phyloP scores from a whole-genome alignment of 352 stramenopile genomes.

The Hyaloperonospora arabidopsidis region DNA sequence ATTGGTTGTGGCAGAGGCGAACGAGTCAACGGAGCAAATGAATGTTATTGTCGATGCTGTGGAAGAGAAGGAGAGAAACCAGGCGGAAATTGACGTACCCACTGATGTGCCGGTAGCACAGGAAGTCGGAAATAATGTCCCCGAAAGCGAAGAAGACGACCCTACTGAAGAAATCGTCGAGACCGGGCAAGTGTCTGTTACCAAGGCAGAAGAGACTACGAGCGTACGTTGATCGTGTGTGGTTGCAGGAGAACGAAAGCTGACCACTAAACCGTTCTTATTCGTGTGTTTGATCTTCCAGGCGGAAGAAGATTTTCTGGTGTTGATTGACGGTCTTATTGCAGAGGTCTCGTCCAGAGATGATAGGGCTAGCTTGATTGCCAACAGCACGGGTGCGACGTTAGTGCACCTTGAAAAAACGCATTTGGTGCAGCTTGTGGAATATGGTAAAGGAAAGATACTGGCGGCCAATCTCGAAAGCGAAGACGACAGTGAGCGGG shows the following conservation, averaged over 20 bases:
- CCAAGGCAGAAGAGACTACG: slow-evolving; percentile 2
- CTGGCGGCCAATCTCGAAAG: slow-evolving; percentile 24
- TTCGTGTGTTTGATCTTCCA: slow-evolving; percentile 5
- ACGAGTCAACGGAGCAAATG: slow-evolving; percentile 5
- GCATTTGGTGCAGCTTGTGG: slow-evolving; percentile 50
- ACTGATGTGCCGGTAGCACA: neutral
- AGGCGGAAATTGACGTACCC: slow-evolving; percentile 13
- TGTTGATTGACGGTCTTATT: slow-evolving; percentile 51
- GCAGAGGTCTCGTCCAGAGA: slow-evolving; percentile 49
- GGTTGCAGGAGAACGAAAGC: neutral
- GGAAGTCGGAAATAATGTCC: neutral
- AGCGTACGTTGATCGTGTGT: slow-evolving; percentile 20
- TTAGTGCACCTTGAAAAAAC: slow-evolving; percentile 72
- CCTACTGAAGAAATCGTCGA: neutral
- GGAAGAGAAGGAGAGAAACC: slow-evolving; percentile 24
- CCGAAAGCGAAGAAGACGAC: slow-evolving; percentile 2
- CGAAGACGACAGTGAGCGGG: slow-evolving; percentile 22
- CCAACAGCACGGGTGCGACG: slow-evolving; percentile 64
- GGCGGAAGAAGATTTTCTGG: slow-evolving; percentile 51
- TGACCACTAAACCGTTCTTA: neutral
- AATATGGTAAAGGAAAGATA: slow-evolving; percentile 50
- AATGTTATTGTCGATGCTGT: slow-evolving; percentile 4
- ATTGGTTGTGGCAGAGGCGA: neutral
- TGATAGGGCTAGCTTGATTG: slow-evolving; percentile 50
- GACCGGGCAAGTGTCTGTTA: slow-evolving; percentile 10